phyloP scores from a whole-genome alignment of 768 basidiomycete species.

The Cyclocybe aegerita region DNA sequence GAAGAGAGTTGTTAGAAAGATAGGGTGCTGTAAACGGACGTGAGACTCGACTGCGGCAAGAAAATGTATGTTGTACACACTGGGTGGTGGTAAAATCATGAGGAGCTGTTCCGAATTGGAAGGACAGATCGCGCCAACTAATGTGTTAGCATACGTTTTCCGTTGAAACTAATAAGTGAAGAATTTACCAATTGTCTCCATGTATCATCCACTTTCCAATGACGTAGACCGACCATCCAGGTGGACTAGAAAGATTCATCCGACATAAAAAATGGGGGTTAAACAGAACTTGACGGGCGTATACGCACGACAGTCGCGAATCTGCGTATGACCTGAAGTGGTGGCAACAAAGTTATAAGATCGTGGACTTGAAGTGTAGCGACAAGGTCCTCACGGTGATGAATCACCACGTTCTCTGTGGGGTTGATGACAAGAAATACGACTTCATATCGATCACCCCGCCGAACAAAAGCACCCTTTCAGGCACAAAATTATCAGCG shows the following conservation, averaged over 20 bases:
- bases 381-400: too few species aligned
- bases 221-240: constrained; percentile 74
- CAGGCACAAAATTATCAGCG: too few species aligned
- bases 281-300: neutral
- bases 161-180: neutral
- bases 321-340: constrained; percentile 63
- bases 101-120: constrained; percentile 70
- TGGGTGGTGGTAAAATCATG: constrained; percentile 69
- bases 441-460: too few species aligned
- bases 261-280: neutral
- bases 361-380: too few species aligned
- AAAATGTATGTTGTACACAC: constrained; percentile 30
- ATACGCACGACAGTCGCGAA: constrained; percentile 71
- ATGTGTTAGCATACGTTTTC: neutral
- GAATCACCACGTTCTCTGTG: too few species aligned
- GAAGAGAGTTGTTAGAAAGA: constrained; percentile 57
- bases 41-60: neutral
- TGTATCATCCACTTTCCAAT: constrained; percentile 83
- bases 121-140: constrained; percentile 55
- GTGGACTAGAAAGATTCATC: constrained; percentile 39
- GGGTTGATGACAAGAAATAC: too few species aligned
- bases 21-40: constrained; percentile 50
- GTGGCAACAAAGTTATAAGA: too few species aligned
- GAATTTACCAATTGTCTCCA: constrained; percentile 83
- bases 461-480: too few species aligned